Conservation (phyloP, 1,284 basidiomycete genomes). For the Trichosporon asahii region DNA sequence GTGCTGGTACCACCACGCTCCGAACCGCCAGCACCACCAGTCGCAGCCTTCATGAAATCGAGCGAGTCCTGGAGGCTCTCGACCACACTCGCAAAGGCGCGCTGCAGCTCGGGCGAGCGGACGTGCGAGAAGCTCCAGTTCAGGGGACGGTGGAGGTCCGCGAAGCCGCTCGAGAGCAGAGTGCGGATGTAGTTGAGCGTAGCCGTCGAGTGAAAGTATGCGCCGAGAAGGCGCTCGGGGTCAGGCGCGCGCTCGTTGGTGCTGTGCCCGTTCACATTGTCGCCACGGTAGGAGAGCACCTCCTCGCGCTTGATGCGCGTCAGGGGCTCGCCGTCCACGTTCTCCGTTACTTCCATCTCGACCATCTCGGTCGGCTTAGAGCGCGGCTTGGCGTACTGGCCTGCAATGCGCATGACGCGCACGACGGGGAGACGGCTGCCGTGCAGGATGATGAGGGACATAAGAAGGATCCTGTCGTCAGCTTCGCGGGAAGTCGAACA, state of each 20-base stretch:
- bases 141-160: slow-evolving; percentile 82
- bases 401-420: slow-evolving; percentile 85
- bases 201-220: slow-evolving; percentile 92
- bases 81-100: slow-evolving; percentile 80
- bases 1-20: slow-evolving; percentile 71
- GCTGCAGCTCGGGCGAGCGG: slow-evolving; percentile 68
- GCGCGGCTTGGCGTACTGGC: slow-evolving; percentile 94
- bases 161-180: slow-evolving; percentile 84
- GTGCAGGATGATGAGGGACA: slow-evolving; percentile 92
- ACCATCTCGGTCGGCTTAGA: slow-evolving; percentile 77
- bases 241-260: slow-evolving; percentile 72
- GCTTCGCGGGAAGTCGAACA: neutral
- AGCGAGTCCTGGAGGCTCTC: slow-evolving; percentile 83
- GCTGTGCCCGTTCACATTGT: slow-evolving; percentile 86
- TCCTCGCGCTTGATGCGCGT: slow-evolving; percentile 40
- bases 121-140: slow-evolving; percentile 93
- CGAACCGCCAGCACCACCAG: slow-evolving; percentile 61
- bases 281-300: slow-evolving; percentile 63
- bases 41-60: slow-evolving; percentile 74
- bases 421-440: slow-evolving; percentile 88
- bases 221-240: slow-evolving; percentile 76
- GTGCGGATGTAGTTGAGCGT: slow-evolving; percentile 91
- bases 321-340: slow-evolving; percentile 35
- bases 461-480: slow-evolving; percentile 67
- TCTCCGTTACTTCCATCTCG: slow-evolving; percentile 59